phyloP scores from a whole-genome alignment of 257 asterid genomes.

The Euphrasia confusa region DNA sequence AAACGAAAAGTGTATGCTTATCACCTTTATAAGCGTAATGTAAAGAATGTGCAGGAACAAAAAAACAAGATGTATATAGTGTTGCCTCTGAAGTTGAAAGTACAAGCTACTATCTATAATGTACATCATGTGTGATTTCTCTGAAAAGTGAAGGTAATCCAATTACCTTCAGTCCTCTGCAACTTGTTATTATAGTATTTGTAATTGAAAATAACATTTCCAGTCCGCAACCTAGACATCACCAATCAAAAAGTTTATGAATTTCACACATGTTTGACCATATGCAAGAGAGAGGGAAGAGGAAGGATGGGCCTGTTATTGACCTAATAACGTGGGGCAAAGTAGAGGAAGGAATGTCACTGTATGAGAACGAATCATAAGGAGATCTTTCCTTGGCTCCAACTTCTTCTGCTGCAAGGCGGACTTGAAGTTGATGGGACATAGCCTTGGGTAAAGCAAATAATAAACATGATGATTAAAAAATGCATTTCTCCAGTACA shows the following conservation, averaged over 20 bases:
- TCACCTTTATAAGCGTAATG: not conserved
- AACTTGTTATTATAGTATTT: slow-evolving; percentile 75
- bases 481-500: slow-evolving; percentile 16
- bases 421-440: slow-evolving; percentile 69
- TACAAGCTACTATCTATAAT: slow-evolving; percentile 6
- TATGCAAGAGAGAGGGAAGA: slow-evolving; percentile 7
- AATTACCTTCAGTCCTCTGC: slow-evolving; percentile 95
- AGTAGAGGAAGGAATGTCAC: slow-evolving; percentile 60
- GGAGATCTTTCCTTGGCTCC: slow-evolving; percentile 74
- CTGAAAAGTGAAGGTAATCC: slow-evolving; percentile 15
- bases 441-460: slow-evolving; percentile 42
- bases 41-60: not conserved
- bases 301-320: slow-evolving; percentile 12
- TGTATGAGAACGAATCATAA: slow-evolving; percentile 74
- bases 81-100: no score
- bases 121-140: not conserved
- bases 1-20: not conserved
- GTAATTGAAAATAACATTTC: slow-evolving; percentile 95
- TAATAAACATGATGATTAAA: slow-evolving; percentile 20
- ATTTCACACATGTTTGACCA: slow-evolving; percentile 1
- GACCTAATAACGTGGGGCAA: slow-evolving; percentile 72
- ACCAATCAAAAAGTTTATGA: slow-evolving; percentile 24
- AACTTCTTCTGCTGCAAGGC: slow-evolving; percentile 67
- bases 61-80: no score
- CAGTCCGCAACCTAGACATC: slow-evolving; percentile 79